These are phyloP conservation scores for Candida hungchunana DNA, from an alignment of 805 yeast genomes.

Conservation along the genomic window DNA sequence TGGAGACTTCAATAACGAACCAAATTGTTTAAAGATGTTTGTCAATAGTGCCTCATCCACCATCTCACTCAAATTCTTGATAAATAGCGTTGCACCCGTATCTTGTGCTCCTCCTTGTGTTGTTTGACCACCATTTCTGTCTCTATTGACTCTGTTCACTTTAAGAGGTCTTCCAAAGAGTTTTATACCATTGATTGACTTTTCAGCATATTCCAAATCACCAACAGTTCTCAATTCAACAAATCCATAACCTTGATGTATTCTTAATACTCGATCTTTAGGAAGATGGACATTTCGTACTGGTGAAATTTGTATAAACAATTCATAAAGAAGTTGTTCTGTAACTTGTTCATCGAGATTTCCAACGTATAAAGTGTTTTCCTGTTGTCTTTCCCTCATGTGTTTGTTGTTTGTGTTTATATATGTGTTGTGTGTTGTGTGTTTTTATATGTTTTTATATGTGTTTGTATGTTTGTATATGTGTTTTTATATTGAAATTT, in stretches of 20 bases:
- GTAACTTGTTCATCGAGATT: slow-evolving; percentile 74
- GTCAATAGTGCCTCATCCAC: slow-evolving; percentile 55
- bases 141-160: slow-evolving; percentile 43
- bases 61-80: slow-evolving; percentile 63
- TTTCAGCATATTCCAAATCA: slow-evolving; percentile 69
- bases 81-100: slow-evolving; percentile 64
- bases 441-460: no score
- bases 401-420: no score
- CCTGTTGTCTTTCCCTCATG: slow-evolving; percentile 47
- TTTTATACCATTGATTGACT: slow-evolving; percentile 54
- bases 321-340: slow-evolving; percentile 70
- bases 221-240: slow-evolving; percentile 56
- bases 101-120: slow-evolving; percentile 23
- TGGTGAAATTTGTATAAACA: slow-evolving; percentile 83
- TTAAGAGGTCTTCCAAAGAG: slow-evolving; percentile 59
- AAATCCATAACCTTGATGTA: slow-evolving; percentile 87
- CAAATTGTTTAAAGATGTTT: slow-evolving; percentile 59
- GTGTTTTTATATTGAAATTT: no score
- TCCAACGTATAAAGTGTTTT: slow-evolving; percentile 73
- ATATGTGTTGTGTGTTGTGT: no score
- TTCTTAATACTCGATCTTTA: slow-evolving; percentile 63
- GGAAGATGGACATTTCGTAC: slow-evolving; percentile 69
- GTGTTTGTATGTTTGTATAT: no score
- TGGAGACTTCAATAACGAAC: slow-evolving; percentile 50
- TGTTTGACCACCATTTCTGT: slow-evolving; percentile 13